Base-by-base conservation (phyloP, 202 grass and related monocot genomes). In the Digitaria exilis region DNA sequence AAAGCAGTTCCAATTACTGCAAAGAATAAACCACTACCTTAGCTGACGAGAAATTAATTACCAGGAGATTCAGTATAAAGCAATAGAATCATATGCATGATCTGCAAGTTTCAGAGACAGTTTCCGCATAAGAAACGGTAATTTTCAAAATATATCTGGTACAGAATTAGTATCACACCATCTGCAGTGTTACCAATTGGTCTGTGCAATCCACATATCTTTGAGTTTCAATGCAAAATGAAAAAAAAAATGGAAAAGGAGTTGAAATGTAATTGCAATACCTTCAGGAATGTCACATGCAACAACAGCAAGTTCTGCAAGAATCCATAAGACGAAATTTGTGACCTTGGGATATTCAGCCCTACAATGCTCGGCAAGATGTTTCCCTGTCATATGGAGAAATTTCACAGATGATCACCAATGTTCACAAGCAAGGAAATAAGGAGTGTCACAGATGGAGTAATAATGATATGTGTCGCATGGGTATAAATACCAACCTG, bases 221-320 rank as follows among this genome's bases (percentile, higher is more conserved):
- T 17, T 68, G 49, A 26, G 42, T 9, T 50, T 57, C 50, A 54
- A 66, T 67, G 46, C 7, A 46, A 22, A 75, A 79, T 30, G 28
- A 9, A 46, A 57, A 9, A 46, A 57, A 4, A 24, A 6, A 75
- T 58, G 49, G 25, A 25, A 52, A 50, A 65, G 4, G 41, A 75
- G 42, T 4, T 83, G 22, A 80, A 90, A 71, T 39, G 31, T 55
- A 30, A 84, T 54, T 82, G 21, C 5, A 26, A 76, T 91, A 98
- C 96, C 96, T 95, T 98, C 96, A 77, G 96, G 96, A 71, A 98
- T 98, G 52, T 98, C 96, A 30, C 96, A 98, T 67, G 96, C 96
- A 76, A 98, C 88, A 79, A 98, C 96, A 63, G 96, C 92, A 78
- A 98, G 87, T 89, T 98, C 96, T 51, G 96, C 96, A 77, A 98